Evolutionary conservation across 345 rosid species (phyloP).

Genomic region (Mallotus nudiflorus): DNA sequence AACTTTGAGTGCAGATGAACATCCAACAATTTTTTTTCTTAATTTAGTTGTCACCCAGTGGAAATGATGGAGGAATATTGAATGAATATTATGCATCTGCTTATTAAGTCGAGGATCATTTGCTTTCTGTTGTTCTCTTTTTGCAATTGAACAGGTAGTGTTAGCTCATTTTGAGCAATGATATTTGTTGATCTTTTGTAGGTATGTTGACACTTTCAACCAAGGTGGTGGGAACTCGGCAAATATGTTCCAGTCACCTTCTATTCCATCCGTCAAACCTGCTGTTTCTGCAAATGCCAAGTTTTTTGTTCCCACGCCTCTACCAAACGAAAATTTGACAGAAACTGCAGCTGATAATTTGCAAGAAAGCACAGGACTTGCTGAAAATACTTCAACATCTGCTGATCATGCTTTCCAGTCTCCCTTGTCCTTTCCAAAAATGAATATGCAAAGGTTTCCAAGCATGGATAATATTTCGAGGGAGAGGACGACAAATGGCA

Average conservation of each 20-base stretch:
- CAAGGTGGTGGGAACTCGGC: slow-evolving; percentile 54
- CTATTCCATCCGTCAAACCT: slow-evolving; percentile 66
- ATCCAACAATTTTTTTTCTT: not conserved
- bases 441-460: slow-evolving; percentile 61
- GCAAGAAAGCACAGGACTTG: slow-evolving; percentile 38
- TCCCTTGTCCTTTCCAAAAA: slow-evolving; percentile 34
- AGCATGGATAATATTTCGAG: slow-evolving; percentile 64
- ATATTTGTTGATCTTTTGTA: slow-evolving; percentile 26
- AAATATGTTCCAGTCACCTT: slow-evolving; percentile 65
- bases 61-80: too few species aligned
- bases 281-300: slow-evolving; percentile 65
- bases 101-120: too few species aligned
- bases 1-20: not conserved
- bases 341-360: slow-evolving; percentile 53
- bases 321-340: slow-evolving; percentile 41
- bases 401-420: slow-evolving; percentile 36
- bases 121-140: not conserved
- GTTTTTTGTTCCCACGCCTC: slow-evolving; percentile 75
- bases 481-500: slow-evolving; percentile 28
- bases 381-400: slow-evolving; percentile 46
- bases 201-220: slow-evolving; percentile 86
- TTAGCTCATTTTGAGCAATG: not conserved
- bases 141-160: not conserved
- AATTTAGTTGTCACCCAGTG: not conserved
- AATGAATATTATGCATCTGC: too few species aligned